These are phyloP conservation scores for Yamadazyma diddensiae DNA, from an alignment of 1,139 yeast genomes.

Conservation along the genomic window DNA sequence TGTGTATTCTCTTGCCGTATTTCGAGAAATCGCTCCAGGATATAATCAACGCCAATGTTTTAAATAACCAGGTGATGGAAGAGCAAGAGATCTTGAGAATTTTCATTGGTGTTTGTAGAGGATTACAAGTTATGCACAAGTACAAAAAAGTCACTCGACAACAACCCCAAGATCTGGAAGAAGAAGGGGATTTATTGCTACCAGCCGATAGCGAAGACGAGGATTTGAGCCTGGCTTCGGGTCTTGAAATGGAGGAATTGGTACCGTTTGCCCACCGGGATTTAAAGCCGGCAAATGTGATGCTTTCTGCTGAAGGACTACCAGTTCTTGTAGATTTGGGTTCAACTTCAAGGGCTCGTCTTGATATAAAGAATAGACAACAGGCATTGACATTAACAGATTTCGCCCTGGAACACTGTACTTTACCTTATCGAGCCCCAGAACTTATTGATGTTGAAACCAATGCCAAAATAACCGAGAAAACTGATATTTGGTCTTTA, in stretches of 20 bases:
- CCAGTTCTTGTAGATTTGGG: slow-evolving; percentile 88
- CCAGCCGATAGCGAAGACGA: slow-evolving; percentile 30
- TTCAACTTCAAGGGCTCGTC: slow-evolving; percentile 66
- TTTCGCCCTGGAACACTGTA: slow-evolving; percentile 80
- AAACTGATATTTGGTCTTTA: slow-evolving; percentile 85
- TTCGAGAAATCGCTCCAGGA: slow-evolving; percentile 75
- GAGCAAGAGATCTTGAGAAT: slow-evolving; percentile 62
- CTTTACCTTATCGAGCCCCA: slow-evolving; percentile 87
- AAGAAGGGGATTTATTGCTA: slow-evolving; percentile 33
- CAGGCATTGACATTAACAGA: slow-evolving; percentile 79
- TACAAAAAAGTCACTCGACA: slow-evolving; percentile 34
- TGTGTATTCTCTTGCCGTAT: slow-evolving; percentile 77
- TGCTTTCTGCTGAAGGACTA: slow-evolving; percentile 68
- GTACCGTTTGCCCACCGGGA: slow-evolving; percentile 83
- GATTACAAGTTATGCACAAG: slow-evolving; percentile 72
- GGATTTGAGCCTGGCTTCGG: slow-evolving; percentile 13
- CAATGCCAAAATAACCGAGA: slow-evolving; percentile 60
- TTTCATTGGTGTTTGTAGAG: slow-evolving; percentile 70
- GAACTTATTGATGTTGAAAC: slow-evolving; percentile 78
- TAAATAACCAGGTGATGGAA: slow-evolving; percentile 50
- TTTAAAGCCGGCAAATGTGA: slow-evolving; percentile 83
- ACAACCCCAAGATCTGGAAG: slow-evolving; percentile 18
- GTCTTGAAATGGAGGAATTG: slow-evolving; percentile 55
- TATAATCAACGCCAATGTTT: slow-evolving; percentile 58
- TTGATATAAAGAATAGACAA: slow-evolving; percentile 53